Evolutionary conservation across 176 grass and related monocot species (phyloP), one percentile per base, ranked within the genome.

Genomic region (Triticum timopheevii): DNA sequence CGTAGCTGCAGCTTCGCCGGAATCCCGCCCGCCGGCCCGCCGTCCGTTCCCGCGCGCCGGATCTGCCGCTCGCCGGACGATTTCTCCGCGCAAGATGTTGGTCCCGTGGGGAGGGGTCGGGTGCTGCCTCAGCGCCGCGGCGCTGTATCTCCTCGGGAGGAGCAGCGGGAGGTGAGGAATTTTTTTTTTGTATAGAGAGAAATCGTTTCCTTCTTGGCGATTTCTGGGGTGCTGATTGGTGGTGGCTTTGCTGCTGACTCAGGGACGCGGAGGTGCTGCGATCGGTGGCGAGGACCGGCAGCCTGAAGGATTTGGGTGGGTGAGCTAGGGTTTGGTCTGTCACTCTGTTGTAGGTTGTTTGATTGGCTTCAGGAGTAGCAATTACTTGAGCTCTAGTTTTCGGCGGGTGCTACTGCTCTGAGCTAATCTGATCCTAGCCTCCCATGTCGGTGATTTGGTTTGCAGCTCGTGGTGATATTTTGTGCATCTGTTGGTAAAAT

Each of bases 221-320:
- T 81, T 83, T 38, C 3, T 13, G 38, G 8, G 36, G 1, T 59
- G 22, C 23, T 76, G 47, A 87, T 19, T 62, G 16, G 28, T 50
- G 31, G n/a, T 10, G 36, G 16, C 76, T 74, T 59, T 59, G 17
- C 19, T 50, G 12, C 8, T 89, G 12, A 19, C 31, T 59, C 82
- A 96, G 97, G 76, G 97, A 98, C 44, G 97, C 94, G 20, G 92
- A 96, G 69, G 64, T 91, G 42, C 94, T 98, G 52, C 84, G 86
- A 45, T 98, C 94, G 34, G 92, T 98, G 76, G 93, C 82, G 35
- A 96, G 86, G 83, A 92, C 95, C 16, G 77, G 87, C 38, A 91
- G 95, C 86, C 84, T 93, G 91, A 98, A 96, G 90, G 97, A 98
- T 90, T 69, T 98, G 80, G 97, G 97, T 96, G 83, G 76, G 89